Conservation (phyloP, 2,329 filamentous ascomycete genomes). For the Alternaria metachromatica region DNA sequence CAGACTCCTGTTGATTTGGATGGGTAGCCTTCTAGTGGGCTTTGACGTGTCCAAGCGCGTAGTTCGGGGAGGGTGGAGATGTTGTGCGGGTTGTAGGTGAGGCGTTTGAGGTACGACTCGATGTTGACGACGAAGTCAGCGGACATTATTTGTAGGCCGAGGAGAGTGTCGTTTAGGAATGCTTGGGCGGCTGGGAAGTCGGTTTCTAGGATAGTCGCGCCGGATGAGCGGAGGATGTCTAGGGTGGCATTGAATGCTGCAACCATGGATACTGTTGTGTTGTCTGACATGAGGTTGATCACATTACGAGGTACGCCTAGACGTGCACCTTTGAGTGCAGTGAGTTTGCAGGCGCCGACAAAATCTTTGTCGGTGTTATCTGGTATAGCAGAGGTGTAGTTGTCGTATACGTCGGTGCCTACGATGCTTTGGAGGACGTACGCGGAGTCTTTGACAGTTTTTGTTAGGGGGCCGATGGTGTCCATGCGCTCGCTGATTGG, state of each 20-base stretch:
- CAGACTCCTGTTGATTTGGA: background rate
- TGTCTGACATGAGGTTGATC: conserved; percentile 70
- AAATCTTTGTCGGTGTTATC: conserved; percentile 57
- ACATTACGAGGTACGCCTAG: conserved; percentile 76
- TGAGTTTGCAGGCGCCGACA: background rate
- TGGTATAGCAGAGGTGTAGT: conserved; percentile 67
- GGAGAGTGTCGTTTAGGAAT: conserved; percentile 69
- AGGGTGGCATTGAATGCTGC: conserved; percentile 53
- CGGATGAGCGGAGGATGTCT: conserved; percentile 64
- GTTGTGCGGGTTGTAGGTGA: conserved; percentile 56
- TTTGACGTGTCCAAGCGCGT: background rate
- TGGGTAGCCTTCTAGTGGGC: background rate
- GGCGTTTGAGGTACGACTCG: conserved; percentile 66
- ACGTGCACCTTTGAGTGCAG: conserved; percentile 64
- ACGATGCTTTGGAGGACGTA: conserved; percentile 73
- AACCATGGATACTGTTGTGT: conserved; percentile 63
- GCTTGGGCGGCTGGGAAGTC: conserved; percentile 74
- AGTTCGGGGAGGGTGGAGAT: conserved; percentile 13
- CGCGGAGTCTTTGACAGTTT: conserved; percentile 72
- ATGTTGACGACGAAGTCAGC: conserved; percentile 74
- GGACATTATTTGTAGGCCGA: conserved; percentile 72
- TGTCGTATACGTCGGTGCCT: conserved; percentile 68
- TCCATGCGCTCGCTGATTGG: conserved; percentile 74
- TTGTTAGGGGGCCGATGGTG: conserved; percentile 70
- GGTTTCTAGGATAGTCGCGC: conserved; percentile 69